phyloP scores from a whole-genome alignment of 345 rosid genomes.

The Psidium friedrichsthalianum region DNA sequence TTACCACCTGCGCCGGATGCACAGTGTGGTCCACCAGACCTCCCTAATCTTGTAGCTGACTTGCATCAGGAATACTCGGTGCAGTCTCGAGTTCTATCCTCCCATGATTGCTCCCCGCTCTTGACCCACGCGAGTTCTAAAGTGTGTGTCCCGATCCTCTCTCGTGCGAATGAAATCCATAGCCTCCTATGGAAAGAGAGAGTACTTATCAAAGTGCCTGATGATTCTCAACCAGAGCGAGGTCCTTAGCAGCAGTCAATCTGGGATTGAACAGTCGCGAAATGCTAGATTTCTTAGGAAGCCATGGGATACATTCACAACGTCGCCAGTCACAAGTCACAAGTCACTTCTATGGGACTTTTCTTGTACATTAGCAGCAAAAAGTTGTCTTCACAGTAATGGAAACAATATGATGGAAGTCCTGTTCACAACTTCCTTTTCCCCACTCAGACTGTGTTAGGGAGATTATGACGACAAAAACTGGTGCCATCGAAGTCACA shows the following conservation, averaged over 20 bases:
- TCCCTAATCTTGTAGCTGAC: not conserved
- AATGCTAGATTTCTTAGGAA: not conserved
- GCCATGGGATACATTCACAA: not conserved
- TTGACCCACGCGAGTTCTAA: not conserved
- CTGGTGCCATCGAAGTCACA: not conserved
- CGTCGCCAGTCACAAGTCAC: not conserved
- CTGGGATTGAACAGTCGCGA: not conserved
- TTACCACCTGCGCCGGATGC: not conserved
- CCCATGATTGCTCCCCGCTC: not conserved
- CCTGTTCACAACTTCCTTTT: not conserved
- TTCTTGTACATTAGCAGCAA: not conserved
- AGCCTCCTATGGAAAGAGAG: not conserved
- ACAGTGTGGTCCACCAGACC: not conserved
- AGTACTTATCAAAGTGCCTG: not conserved
- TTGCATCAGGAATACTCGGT: not conserved
- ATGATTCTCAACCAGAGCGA: not conserved
- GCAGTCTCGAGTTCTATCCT: not conserved
- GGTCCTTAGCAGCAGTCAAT: not conserved
- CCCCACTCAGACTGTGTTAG: not conserved
- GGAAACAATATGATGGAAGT: not conserved
- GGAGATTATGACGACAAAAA: not conserved
- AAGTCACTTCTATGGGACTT: not conserved
- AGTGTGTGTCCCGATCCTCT: not conserved
- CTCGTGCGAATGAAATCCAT: not conserved
- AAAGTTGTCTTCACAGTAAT: not conserved